Conservation (phyloP, 2,329 filamentous ascomycete genomes). For the Samsoniella hepiali region DNA sequence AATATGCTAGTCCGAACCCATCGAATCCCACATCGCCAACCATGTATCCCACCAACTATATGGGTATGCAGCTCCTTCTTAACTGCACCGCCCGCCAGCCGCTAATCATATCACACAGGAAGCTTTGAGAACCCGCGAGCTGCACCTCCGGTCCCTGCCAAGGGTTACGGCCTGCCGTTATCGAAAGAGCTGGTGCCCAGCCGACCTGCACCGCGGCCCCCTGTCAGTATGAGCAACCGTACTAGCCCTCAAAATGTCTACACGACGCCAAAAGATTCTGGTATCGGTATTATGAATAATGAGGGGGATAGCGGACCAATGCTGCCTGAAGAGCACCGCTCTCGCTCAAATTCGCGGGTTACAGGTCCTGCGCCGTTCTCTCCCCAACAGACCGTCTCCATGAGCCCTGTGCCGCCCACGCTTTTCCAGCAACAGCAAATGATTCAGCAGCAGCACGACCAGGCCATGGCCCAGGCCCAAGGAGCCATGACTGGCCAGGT, state of each 20-base stretch:
- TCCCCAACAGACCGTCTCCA: slow-evolving; percentile 40
- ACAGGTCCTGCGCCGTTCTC: slow-evolving; percentile 52
- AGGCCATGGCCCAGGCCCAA: slow-evolving; percentile 75
- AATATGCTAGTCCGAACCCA: slow-evolving; percentile 41
- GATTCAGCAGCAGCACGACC: slow-evolving; percentile 78
- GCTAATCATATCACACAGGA: slow-evolving; percentile 41
- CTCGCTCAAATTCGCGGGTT: slow-evolving; percentile 63
- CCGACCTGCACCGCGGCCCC: slow-evolving; percentile 85
- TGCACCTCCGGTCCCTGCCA: slow-evolving; percentile 77
- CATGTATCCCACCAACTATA: slow-evolving; percentile 54
- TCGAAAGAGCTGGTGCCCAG: slow-evolving; percentile 65
- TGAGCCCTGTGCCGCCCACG: slow-evolving; percentile 39
- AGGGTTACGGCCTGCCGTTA: slow-evolving; percentile 43
- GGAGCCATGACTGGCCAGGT: slow-evolving; percentile 71
- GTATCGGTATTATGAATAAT: slow-evolving; percentile 56
- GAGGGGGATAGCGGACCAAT: slow-evolving; percentile 59
- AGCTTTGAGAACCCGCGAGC: slow-evolving; percentile 97
- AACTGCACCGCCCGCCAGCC: too few species aligned
- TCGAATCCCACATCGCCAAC: slow-evolving; percentile 48
- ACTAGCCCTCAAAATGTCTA: slow-evolving; percentile 50
- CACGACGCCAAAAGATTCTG: slow-evolving; percentile 55
- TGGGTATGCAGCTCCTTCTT: slow-evolving; percentile 40
- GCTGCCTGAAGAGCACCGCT: slow-evolving; percentile 65
- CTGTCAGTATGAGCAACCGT: slow-evolving; percentile 58
- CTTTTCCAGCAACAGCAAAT: slow-evolving; percentile 60